Conservation (phyloP, 164 flowering plant species). For the Liriodendron chinense region DNA sequence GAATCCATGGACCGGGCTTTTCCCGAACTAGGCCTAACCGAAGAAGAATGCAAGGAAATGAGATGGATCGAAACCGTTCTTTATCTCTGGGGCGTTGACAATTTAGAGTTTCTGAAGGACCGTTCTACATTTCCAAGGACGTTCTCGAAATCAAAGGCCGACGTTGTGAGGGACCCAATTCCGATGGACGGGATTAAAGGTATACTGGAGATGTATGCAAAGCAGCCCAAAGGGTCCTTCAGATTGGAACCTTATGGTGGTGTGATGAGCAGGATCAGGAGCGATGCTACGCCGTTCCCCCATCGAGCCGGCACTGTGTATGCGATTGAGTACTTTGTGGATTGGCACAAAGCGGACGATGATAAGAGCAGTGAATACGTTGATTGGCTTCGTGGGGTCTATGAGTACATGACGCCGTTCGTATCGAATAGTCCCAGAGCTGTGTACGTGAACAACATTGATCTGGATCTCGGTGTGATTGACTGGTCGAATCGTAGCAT, state of each 20-base stretch:
- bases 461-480: slow-evolving; percentile 19
- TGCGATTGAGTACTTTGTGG: slow-evolving; percentile 25
- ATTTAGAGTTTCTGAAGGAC: slow-evolving; percentile 12
- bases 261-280: slow-evolving; percentile 10
- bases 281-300: slow-evolving; percentile 22
- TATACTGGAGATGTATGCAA: slow-evolving; percentile 7
- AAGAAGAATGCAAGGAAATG: slow-evolving; percentile 17
- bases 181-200: slow-evolving; percentile 8
- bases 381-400: slow-evolving; percentile 4
- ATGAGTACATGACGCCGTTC: slow-evolving; percentile 9
- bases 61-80: slow-evolving; percentile 14
- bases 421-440: slow-evolving; percentile 17
- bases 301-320: slow-evolving; percentile 25
- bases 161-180: slow-evolving; percentile 18
- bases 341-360: slow-evolving; percentile 15
- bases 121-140: slow-evolving; percentile 12
- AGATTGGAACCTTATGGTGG: slow-evolving; percentile 30
- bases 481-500: slow-evolving; percentile 3
- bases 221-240: slow-evolving; percentile 19
- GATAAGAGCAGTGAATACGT: slow-evolving; percentile 7
- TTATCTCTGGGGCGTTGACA: slow-evolving; percentile 12
- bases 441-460: slow-evolving; percentile 20
- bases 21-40: slow-evolving; percentile 8
- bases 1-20: neutral
- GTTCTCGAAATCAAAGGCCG: slow-evolving; percentile 28